Conservation (phyloP, 805 yeast species). For the Zygosaccharomyces kombuchaensis region DNA sequence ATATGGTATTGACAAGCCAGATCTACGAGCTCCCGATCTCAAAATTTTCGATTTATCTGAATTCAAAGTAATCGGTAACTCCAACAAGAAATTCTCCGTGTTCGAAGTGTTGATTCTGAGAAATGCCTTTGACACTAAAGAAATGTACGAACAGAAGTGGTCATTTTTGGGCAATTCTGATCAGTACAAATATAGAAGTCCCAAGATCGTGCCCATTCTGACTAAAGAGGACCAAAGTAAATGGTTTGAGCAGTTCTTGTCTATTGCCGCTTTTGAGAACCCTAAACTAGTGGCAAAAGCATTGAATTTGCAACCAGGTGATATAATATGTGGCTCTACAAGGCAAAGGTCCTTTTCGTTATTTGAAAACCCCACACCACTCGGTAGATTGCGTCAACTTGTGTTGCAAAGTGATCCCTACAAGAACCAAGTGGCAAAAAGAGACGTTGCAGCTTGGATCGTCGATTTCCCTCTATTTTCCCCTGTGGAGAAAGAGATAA, state of each 20-base stretch:
- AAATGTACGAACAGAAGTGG: slow-evolving; percentile 35
- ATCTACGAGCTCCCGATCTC: slow-evolving; percentile 58
- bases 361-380: slow-evolving; percentile 93
- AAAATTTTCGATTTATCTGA: slow-evolving; percentile 46
- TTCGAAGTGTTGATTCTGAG: slow-evolving; percentile 69
- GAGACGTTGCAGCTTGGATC: slow-evolving; percentile 70
- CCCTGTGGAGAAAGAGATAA: slow-evolving; percentile 49
- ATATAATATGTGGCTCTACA: slow-evolving; percentile 73
- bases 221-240: slow-evolving; percentile 35
- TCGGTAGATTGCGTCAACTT: slow-evolving; percentile 79
- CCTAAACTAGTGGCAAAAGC: slow-evolving; percentile 29
- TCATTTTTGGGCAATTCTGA: slow-evolving; percentile 37
- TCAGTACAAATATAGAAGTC: slow-evolving; percentile 54
- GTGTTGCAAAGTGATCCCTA: slow-evolving; percentile 51
- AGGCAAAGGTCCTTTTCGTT: slow-evolving; percentile 50
- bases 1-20: slow-evolving; percentile 95
- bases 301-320: slow-evolving; percentile 56
- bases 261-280: slow-evolving; percentile 35
- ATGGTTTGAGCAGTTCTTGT: slow-evolving; percentile 42
- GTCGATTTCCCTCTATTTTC: slow-evolving; percentile 89
- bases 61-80: slow-evolving; percentile 34
- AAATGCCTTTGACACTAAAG: slow-evolving; percentile 39
- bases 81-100: slow-evolving; percentile 53
- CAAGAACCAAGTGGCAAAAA: slow-evolving; percentile 23
- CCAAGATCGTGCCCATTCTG: slow-evolving; percentile 51